Percentiles rank a stretch among this genome's conserved stretches.
These are phyloP conservation scores for Ascosphaera apis DNA, from an alignment of 2,329 filamentous ascomycete genomes.

Conservation along the genomic window DNA sequence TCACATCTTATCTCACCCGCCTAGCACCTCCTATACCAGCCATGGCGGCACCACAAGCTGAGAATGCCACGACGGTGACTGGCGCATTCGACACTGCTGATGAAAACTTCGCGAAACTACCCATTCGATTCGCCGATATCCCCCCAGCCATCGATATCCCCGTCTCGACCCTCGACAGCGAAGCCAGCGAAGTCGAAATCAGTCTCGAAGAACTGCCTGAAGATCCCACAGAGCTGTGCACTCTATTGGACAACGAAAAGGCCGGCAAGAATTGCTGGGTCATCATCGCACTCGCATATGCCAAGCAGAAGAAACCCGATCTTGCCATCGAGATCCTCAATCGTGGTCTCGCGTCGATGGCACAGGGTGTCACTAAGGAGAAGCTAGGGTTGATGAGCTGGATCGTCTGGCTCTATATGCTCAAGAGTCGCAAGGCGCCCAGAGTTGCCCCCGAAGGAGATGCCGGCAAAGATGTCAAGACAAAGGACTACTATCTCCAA, in stretches of 20 bases:
- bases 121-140: constrained; percentile 36
- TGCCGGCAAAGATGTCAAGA: constrained; percentile 49
- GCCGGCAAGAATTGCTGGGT: constrained; percentile 90
- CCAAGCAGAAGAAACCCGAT: constrained; percentile 84
- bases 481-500: constrained; percentile 82
- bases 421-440: constrained; percentile 66
- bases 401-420: constrained; percentile 75
- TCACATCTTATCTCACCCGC: no score
- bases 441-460: constrained; percentile 41
- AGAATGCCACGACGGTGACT: constrained; percentile 29
- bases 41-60: constrained; percentile 30
- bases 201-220: constrained; percentile 78
- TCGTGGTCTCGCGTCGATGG: constrained; percentile 50
- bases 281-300: constrained; percentile 89
- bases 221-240: constrained; percentile 86
- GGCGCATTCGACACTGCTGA: constrained; percentile 19
- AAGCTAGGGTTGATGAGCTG: constrained; percentile 65
- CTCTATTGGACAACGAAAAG: constrained; percentile 79
- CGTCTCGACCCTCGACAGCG: constrained; percentile 34
- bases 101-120: constrained; percentile 15
- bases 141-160: constrained; percentile 41
- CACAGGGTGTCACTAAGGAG: constrained; percentile 49
- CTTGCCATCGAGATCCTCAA: constrained; percentile 50
- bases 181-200: constrained; percentile 84
- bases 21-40: no score